A percentile compares a stretch with the other conserved stretches of the same genome.
Evolutionary conservation across 75 land plant genomes (phyloP).

Genomic region (Cupressus sempervirens): DNA sequence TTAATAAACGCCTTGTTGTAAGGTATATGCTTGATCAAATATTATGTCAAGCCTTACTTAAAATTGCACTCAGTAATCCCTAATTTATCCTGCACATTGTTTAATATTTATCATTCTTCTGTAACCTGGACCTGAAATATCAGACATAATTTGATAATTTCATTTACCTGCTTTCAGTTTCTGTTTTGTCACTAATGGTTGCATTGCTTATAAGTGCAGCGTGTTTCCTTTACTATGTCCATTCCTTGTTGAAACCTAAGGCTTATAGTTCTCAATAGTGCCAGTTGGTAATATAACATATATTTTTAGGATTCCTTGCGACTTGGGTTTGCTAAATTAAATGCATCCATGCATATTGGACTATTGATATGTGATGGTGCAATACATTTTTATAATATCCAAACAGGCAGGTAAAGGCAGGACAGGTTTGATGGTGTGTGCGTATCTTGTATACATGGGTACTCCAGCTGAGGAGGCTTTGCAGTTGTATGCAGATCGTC

Average conservation of each 20-base stretch:
- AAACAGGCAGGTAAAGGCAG: conserved; percentile 78
- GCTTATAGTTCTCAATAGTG: conserved; percentile 6
- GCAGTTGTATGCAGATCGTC: conserved; percentile 51
- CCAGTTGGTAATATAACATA: background rate
- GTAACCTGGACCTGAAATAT: background rate
- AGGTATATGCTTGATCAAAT: background rate
- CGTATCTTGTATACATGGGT: conserved; percentile 62
- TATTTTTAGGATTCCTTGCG: conserved; percentile 1
- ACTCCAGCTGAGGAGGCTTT: conserved; percentile 64
- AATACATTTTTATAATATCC: background rate
- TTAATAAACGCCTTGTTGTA: background rate
- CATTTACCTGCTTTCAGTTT: background rate
- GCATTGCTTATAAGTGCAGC: conserved; percentile 1
- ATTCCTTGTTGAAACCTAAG: conserved; percentile 8
- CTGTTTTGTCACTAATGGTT: background rate
- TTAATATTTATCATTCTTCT: background rate
- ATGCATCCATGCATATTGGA: background rate
- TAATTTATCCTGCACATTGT: background rate
- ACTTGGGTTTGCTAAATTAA: conserved; percentile 1
- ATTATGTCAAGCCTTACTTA: background rate
- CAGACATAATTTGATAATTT: background rate
- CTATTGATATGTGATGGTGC: background rate
- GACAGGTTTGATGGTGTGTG: conserved; percentile 80
- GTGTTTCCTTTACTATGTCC: conserved; percentile 2
- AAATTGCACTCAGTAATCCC: background rate